Evolutionary conservation across 2,329 filamentous ascomycete genomes (phyloP).

Genomic region (Pyrenophora teres): DNA sequence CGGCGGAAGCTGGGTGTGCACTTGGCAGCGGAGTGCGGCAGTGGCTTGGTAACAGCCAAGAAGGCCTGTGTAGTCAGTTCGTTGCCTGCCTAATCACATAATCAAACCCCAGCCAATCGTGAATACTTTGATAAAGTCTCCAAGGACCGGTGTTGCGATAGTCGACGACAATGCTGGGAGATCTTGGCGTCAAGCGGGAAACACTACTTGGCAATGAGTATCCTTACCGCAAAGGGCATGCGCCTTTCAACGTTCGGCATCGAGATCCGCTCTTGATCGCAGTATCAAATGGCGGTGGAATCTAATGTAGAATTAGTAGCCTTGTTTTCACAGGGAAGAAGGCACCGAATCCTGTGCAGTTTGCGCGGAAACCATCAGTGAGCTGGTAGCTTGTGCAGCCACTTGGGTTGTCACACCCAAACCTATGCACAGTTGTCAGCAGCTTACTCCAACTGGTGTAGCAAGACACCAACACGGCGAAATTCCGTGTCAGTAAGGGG

Average conservation of each 20-base stretch:
- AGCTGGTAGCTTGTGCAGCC: background rate
- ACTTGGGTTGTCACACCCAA: background rate
- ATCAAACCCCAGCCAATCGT: conserved; percentile 7
- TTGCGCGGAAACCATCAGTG: background rate
- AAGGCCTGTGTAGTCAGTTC: conserved; percentile 8
- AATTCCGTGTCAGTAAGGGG: background rate
- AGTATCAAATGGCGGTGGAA: background rate
- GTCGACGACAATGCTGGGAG: conserved; percentile 8
- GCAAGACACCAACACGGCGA: background rate
- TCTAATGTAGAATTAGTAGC: too few relatives aligned
- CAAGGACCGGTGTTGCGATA: conserved; percentile 1
- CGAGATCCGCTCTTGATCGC: conserved; percentile 7
- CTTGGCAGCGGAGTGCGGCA: conserved; percentile 26
- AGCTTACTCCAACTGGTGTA: background rate
- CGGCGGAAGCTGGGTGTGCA: conserved; percentile 21
- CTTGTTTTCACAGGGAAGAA: background rate
- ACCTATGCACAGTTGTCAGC: background rate
- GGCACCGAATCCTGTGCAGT: background rate
- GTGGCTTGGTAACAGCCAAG: conserved; percentile 17
- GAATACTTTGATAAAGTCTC: background rate
- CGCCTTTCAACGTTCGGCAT: conserved; percentile 10
- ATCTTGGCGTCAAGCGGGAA: conserved; percentile 18
- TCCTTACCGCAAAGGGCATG: conserved; percentile 12
- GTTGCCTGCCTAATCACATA: conserved; percentile 3
- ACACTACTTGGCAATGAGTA: conserved; percentile 16